phyloP scores from a whole-genome alignment of 805 yeast species.

The Priceomyces carsonii region DNA sequence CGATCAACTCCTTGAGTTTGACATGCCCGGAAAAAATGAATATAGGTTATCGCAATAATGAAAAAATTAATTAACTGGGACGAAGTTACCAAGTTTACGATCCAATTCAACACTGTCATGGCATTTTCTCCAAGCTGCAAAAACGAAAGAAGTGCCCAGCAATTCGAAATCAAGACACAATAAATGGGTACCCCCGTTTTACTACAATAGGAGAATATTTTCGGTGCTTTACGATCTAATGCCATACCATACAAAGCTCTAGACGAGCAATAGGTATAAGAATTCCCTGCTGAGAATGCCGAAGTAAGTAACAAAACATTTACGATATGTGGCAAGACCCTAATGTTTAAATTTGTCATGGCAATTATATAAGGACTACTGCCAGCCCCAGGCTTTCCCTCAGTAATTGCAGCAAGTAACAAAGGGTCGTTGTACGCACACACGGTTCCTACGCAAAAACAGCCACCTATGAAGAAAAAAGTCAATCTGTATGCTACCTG shows the following conservation, averaged over 20 bases:
- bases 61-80: constrained; percentile 62
- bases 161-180: constrained; percentile 16
- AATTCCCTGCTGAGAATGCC: constrained; percentile 23
- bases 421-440: constrained; percentile 16
- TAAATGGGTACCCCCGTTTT: constrained; percentile 27
- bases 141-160: constrained; percentile 19
- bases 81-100: constrained; percentile 66
- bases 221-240: constrained; percentile 17
- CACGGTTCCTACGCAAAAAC: constrained; percentile 17
- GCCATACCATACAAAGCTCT: constrained; percentile 20
- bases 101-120: constrained; percentile 65
- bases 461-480: constrained; percentile 19
- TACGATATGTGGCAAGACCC: constrained; percentile 30
- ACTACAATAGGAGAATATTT: constrained; percentile 15
- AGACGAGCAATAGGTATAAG: constrained; percentile 18
- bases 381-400: constrained; percentile 6
- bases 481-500: constrained; percentile 21
- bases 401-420: constrained; percentile 31
- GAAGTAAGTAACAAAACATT: constrained; percentile 34
- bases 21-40: constrained; percentile 61
- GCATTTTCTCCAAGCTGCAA: constrained; percentile 49
- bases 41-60: constrained; percentile 54
- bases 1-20: constrained; percentile 52
- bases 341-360: constrained; percentile 23
- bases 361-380: constrained; percentile 31